Conservation (phyloP, 352 stramenopile species). For the Pythium phragmiticola region DNA sequence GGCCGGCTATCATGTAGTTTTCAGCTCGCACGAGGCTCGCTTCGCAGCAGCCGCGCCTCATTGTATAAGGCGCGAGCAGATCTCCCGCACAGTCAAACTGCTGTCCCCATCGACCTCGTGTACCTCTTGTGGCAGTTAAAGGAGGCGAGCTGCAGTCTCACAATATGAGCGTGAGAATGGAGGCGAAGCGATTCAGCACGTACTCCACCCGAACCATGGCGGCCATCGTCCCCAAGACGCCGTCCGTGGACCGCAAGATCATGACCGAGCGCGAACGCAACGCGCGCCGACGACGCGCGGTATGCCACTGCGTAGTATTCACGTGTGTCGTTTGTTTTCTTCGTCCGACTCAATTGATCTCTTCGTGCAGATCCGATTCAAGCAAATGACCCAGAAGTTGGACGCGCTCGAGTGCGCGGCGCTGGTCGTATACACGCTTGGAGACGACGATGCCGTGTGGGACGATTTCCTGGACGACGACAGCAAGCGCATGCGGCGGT, state of each 20-base stretch:
- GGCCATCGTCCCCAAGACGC: not conserved
- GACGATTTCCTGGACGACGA: constrained; percentile 2
- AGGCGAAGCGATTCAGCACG: too few relatives aligned
- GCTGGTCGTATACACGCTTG: not conserved
- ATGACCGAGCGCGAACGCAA: constrained; percentile 4
- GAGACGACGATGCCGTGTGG: constrained; percentile 6
- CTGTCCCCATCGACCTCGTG: too few relatives aligned
- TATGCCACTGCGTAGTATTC: not conserved
- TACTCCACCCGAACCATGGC: too few relatives aligned
- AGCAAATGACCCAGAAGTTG: not conserved
- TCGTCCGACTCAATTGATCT: not conserved
- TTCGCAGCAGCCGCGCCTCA: too few relatives aligned
- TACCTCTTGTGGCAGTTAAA: too few relatives aligned
- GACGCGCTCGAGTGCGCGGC: constrained; percentile 6
- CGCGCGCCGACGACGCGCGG: not conserved
- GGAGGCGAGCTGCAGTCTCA: too few relatives aligned
- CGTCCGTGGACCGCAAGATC: not conserved
- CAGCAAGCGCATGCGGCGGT: not conserved
- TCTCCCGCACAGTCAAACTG: too few relatives aligned
- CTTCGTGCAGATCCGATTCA: not conserved
- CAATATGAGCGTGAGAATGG: too few relatives aligned
- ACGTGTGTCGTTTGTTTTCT: not conserved
- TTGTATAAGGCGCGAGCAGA: too few relatives aligned
- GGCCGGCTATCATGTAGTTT: too few relatives aligned
- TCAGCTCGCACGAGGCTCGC: too few relatives aligned